Base-by-base conservation (phyloP, 2,329 filamentous ascomycete species). In the Diplocarpon rosae region DNA sequence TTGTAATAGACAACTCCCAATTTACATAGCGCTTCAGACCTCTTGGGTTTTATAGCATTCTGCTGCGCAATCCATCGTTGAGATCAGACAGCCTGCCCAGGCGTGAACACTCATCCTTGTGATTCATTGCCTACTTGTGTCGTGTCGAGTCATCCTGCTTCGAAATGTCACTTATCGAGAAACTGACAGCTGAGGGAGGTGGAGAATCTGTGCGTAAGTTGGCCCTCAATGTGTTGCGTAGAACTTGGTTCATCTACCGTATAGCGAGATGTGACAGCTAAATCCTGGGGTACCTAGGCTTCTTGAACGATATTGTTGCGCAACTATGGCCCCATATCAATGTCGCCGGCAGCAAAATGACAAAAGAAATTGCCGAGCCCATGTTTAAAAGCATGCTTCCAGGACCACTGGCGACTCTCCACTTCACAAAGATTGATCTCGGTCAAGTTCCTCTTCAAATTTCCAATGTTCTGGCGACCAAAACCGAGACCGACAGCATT, bases 261-360 rank as follows among this genome's bases (percentile, higher is more conserved):
- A 7, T n/a, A 12, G 17, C 13, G 9, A 11, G 32, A 11, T 33
- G 11, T 10, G 16, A 12, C 28, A 29, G 36, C 37, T 43, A 10
- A 43, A 16, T 3, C 12, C 13, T 40, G 4, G 16, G 15, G 2
- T 31, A 17, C 11, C 24, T 27, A 48, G 42, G 29, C 8, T 45
- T 45, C 28, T 16, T 49, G n/a, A 49, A 49, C 39, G 42, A 49
- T 16, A 38, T 49, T 31, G 46, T 49, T 17, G 46, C 39, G 10
- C 46, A 42, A 14, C 31, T 49, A 43, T 49, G 46, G 46, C 46
- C 46, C 14, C 32, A 49, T 36, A 49, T 49, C 27, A 45, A 49
- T 37, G 39, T 49, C 15, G 46, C 46, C n/a, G 43, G 42, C 32
- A 40, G 46, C 36, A 49, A 46, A 38, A 49, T 49, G 38, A 33